These are phyloP conservation scores for Chaetothyriales sp. DNA, from an alignment of 2,329 filamentous ascomycete genomes.

Conservation along the genomic window DNA sequence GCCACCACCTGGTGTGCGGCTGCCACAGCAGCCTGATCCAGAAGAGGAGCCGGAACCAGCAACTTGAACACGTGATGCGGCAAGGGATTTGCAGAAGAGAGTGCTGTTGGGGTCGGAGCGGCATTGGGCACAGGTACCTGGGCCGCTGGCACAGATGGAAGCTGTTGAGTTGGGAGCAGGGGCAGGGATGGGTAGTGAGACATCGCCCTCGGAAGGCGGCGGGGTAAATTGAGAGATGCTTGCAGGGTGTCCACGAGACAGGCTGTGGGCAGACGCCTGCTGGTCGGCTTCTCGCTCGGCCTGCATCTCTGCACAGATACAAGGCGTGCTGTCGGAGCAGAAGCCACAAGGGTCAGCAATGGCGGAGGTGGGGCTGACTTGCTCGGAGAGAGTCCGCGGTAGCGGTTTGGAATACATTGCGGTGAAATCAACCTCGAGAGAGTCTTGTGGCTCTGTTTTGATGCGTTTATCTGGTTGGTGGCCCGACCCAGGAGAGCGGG, in stretches of 20 bases:
- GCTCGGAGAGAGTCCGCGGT: conserved; percentile 23
- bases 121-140: conserved; percentile 68
- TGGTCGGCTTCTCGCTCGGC: conserved; percentile 24
- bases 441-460: conserved; percentile 27
- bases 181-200: conserved; percentile 35
- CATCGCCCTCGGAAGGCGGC: conserved; percentile 43
- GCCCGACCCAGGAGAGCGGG: conserved; percentile 21
- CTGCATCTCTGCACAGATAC: conserved; percentile 60
- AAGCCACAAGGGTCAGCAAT: conserved; percentile 64
- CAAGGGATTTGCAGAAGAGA: conserved; percentile 69
- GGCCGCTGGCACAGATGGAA: conserved; percentile 47
- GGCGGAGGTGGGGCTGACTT: conserved; percentile 23
- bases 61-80: conserved; percentile 39
- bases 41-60: conserved; percentile 9
- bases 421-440: conserved; percentile 62
- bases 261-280: conserved; percentile 32
- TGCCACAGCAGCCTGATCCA: conserved; percentile 47
- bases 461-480: conserved; percentile 40
- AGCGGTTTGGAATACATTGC: conserved; percentile 28
- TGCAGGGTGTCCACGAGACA: not conserved
- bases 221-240: conserved; percentile 36
- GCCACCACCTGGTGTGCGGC: conserved; percentile 44
- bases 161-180: conserved; percentile 22
- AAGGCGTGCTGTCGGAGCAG: conserved; percentile 69
- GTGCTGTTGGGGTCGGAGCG: conserved; percentile 64